Percentiles rank a stretch among this genome's conserved stretches.
Evolutionary conservation across 2,329 filamentous ascomycete species (phyloP).

Genomic region (Verticillium nonalfalfae): DNA sequence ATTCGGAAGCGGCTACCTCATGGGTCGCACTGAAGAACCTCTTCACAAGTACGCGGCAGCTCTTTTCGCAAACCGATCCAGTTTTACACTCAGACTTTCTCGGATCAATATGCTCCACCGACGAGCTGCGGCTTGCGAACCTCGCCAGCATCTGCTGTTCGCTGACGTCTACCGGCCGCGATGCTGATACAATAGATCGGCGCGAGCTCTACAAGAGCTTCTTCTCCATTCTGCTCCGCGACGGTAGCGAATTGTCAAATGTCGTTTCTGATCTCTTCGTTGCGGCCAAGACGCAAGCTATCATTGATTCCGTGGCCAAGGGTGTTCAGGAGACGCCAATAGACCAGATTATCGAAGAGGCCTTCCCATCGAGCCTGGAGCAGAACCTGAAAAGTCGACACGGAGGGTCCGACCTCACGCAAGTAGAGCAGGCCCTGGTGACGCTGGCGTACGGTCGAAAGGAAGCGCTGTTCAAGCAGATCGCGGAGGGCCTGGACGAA

Average conservation of each 20-base stretch:
- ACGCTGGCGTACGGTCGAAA: conserved; percentile 24
- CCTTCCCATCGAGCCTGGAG: conserved; percentile 51
- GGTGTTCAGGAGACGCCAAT: conserved; percentile 37
- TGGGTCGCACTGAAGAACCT: conserved; percentile 23
- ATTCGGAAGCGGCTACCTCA: conserved; percentile 24
- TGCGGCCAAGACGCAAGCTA: conserved; percentile 38
- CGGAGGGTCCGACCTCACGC: conserved; percentile 21
- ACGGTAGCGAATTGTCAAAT: conserved; percentile 29
- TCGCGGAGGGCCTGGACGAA: conserved; percentile 24
- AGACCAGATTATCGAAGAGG: conserved; percentile 48
- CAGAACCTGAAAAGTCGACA: conserved; percentile 30
- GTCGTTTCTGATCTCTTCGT: conserved; percentile 37
- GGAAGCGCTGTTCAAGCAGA: conserved; percentile 21
- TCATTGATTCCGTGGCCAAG: conserved; percentile 46
- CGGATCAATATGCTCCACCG: conserved; percentile 23
- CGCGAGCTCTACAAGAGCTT: conserved; percentile 31
- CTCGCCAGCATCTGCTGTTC: conserved; percentile 35
- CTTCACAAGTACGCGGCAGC: conserved; percentile 24
- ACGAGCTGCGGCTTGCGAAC: conserved; percentile 39
- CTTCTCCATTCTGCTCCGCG: conserved; percentile 32
- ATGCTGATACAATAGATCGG: background rate
- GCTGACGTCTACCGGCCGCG: background rate
- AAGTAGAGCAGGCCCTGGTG: conserved; percentile 27
- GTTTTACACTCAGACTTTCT: conserved; percentile 28
- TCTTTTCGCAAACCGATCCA: conserved; percentile 23